These are phyloP conservation scores for Begonia peltatifolia DNA, from an alignment of 306 rosid species.

Conservation along the genomic window DNA sequence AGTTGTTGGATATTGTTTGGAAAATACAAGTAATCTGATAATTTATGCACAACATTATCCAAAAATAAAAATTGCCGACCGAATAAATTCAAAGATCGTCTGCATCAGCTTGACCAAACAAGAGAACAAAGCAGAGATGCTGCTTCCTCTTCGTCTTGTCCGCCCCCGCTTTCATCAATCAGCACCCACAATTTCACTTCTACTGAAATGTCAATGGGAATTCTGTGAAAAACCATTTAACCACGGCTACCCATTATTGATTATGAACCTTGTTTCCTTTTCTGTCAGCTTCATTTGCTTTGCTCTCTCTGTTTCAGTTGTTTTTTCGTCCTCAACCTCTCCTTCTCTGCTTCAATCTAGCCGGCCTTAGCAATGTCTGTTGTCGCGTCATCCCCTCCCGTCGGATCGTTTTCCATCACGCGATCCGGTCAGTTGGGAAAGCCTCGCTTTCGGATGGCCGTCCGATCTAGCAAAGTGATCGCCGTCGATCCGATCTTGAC, in stretches of 20 bases:
- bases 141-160: too few species aligned
- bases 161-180: too few species aligned
- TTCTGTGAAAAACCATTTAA: neutral
- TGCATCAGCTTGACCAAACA: too few species aligned
- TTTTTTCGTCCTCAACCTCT: neutral
- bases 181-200: too few species aligned
- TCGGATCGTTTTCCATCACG: slow-evolving; percentile 25
- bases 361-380: slow-evolving; percentile 25
- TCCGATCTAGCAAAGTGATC: slow-evolving; percentile 34
- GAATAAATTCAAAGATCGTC: too few species aligned
- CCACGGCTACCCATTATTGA: neutral
- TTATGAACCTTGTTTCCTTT: neutral
- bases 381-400: slow-evolving; percentile 19
- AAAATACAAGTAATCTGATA: too few species aligned
- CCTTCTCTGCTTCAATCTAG: neutral
- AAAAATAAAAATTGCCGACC: too few species aligned
- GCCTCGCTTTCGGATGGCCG: slow-evolving; percentile 34
- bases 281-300: neutral
- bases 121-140: too few species aligned
- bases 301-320: neutral
- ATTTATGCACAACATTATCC: too few species aligned
- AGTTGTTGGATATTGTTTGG: too few species aligned
- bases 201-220: too few species aligned
- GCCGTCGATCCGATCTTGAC: slow-evolving; percentile 34
- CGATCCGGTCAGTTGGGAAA: slow-evolving; percentile 18